Evolutionary conservation across 1,284 basidiomycete genomes (phyloP).

Genomic region (Leccinum glutinopallens): DNA sequence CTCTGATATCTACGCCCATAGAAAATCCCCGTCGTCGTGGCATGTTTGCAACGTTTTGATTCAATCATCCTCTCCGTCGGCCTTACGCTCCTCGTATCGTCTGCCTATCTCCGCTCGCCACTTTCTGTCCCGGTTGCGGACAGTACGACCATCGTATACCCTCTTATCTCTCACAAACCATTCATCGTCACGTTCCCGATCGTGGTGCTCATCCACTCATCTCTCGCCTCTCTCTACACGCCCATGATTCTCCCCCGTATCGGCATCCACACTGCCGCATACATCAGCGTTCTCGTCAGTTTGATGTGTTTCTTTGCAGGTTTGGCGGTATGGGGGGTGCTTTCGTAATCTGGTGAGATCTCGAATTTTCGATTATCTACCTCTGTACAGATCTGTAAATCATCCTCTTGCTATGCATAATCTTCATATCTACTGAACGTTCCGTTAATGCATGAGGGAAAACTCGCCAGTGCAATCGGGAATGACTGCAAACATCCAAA

Average conservation of each 20-base stretch:
- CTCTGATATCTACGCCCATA: constrained; percentile 33
- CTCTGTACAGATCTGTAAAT: neutral
- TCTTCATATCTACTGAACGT: neutral
- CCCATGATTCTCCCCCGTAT: constrained; percentile 62
- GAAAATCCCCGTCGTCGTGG: constrained; percentile 75
- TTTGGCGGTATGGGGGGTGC: constrained; percentile 64
- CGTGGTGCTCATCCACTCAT: constrained; percentile 50
- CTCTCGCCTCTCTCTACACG: constrained; percentile 60
- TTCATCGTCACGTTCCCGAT: constrained; percentile 50
- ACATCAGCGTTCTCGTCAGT: constrained; percentile 61
- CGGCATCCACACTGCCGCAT: constrained; percentile 71
- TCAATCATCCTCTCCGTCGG: constrained; percentile 69
- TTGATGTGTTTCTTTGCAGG: constrained; percentile 69
- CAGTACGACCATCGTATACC: constrained; percentile 19
- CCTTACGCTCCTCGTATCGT: constrained; percentile 62
- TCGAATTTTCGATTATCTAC: constrained; percentile 17
- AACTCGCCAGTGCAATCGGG: neutral
- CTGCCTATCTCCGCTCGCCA: constrained; percentile 48
- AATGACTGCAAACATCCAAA: neutral
- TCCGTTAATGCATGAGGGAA: neutral
- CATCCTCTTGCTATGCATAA: neutral
- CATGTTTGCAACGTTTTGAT: constrained; percentile 72
- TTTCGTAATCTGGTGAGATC: constrained; percentile 39
- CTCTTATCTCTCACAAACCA: constrained; percentile 34
- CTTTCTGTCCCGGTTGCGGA: constrained; percentile 30